Percentiles rank a stretch among this genome's conserved stretches.
Conservation (phyloP, 768 basidiomycete genomes). For the Amanita jacksonii region DNA sequence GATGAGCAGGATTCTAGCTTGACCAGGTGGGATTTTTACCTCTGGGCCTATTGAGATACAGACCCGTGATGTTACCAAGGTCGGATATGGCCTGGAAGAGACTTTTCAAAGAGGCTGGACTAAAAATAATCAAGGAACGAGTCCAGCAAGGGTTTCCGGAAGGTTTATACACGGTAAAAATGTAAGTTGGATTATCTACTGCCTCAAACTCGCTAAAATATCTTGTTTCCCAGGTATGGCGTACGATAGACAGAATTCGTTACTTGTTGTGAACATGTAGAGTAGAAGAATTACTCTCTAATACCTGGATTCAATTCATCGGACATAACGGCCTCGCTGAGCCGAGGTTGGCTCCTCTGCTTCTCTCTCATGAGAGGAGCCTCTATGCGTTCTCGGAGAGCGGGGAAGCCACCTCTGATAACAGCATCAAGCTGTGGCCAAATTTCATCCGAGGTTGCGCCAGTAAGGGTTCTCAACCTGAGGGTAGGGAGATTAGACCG, state of each 20-base stretch:
- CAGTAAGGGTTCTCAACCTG: constrained; percentile 51
- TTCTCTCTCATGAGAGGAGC: constrained; percentile 31
- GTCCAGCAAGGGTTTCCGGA: constrained; percentile 77
- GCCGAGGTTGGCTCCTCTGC: constrained; percentile 25
- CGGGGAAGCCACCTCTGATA: constrained; percentile 49
- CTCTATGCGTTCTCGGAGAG: constrained; percentile 40
- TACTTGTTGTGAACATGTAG: neutral
- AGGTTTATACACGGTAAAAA: constrained; percentile 79
- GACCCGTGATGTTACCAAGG: constrained; percentile 29
- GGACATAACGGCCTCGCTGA: constrained; percentile 44
- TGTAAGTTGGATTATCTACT: constrained; percentile 37
- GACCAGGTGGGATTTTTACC: constrained; percentile 49
- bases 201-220: constrained; percentile 3
- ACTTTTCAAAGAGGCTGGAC: constrained; percentile 64
- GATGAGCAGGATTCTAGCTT: constrained; percentile 87
- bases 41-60: neutral
- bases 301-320: constrained; percentile 15
- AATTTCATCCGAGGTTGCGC: constrained; percentile 79
- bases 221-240: constrained; percentile 38
- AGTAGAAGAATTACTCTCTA: constrained; percentile 7
- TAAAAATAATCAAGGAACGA: constrained; percentile 63
- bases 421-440: constrained; percentile 74
- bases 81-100: constrained; percentile 78
- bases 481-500: constrained; percentile 32
- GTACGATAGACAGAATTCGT: constrained; percentile 28